Evolutionary conservation across 176 grass and related monocot species (phyloP).

Genomic region (Puya raimondii): DNA sequence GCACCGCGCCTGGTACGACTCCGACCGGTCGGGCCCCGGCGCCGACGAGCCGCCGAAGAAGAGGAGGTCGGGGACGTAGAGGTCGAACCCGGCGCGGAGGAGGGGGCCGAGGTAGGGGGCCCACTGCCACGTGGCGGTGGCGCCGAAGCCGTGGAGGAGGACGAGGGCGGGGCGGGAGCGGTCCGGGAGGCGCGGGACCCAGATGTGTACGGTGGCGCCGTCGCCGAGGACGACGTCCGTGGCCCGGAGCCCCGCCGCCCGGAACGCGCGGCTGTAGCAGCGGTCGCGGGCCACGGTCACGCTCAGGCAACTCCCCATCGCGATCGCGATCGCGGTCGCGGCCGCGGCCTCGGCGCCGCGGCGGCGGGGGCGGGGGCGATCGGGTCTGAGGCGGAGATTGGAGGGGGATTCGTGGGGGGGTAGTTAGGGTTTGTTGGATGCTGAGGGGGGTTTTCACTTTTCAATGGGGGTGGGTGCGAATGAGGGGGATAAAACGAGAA

Average conservation of each 20-base stretch:
- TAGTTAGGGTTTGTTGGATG: too few relatives aligned
- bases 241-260: constrained; percentile 47
- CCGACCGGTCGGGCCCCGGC: constrained; percentile 52
- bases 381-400: too few relatives aligned
- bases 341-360: constrained; percentile 18
- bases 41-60: constrained; percentile 73
- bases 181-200: constrained; percentile 38
- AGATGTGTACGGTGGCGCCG: constrained; percentile 59
- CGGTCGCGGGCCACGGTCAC: constrained; percentile 64
- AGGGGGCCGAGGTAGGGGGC: constrained; percentile 56
- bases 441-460: too few relatives aligned
- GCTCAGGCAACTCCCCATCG: constrained; percentile 41
- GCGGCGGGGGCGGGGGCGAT: constrained; percentile 19
- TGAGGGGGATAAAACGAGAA: too few relatives aligned
- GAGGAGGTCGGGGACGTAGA: constrained; percentile 89
- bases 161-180: constrained; percentile 44
- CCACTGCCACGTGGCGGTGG: constrained; percentile 92
- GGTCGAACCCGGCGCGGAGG: constrained; percentile 66
- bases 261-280: constrained; percentile 59
- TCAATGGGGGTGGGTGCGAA: too few relatives aligned
- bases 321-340: constrained; percentile 17
- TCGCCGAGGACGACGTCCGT: constrained; percentile 27
- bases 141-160: constrained; percentile 93
- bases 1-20: constrained; percentile 60
- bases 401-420: too few relatives aligned